Base-by-base conservation (phyloP, 176 grass and related monocot genomes). In the Miscanthus lutarioriparius region DNA sequence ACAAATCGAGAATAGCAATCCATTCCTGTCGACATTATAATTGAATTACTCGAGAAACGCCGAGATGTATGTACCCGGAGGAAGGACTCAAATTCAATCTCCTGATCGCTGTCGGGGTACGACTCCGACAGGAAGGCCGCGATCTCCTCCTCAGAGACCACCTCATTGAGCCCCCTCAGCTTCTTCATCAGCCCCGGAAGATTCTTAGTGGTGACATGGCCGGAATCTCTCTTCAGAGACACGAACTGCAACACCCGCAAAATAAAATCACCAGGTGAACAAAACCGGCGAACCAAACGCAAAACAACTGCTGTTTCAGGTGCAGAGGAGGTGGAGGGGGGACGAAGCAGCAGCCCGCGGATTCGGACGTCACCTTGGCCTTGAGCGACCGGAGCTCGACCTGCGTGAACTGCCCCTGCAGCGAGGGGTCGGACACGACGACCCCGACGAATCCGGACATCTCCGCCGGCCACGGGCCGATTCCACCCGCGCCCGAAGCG, bases 321-420 rank as follows among this genome's bases (percentile, higher is more conserved):
- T 1, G 58, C 19, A n/a, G 20, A 59, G 25, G 26, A 75, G 8
- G 19, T 27, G 28, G 10, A 13, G 14, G 14, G 30, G 14, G 30
- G 19, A 23, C 58, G 25, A 49, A 26, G 14, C 54, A 82, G 27
- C 25, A 65, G 19, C 17, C 16, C 2, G 26, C 1, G n/a, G 85
- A 69, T 81, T 72, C 16, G 70, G 53, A 41, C 22, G 41, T 87
- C 89, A 98, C 96, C 89, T 95, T 98, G 41, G 93, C 87, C 89
- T 92, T 95, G 83, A 91, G 91, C 58, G 87, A 84, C 83, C 96
- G 93, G 74, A 98, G 90, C 89, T 98, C 96, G 48, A 98, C 96
- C 87, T 98, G 96, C 75, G 96, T 98, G 91, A 98, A 98, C 82
- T 98, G 96, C 14, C 89, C 92, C 80, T 98, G 96, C 63, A 98